These are phyloP conservation scores for Argentina anserina DNA, from an alignment of 306 rosid genomes.

Conservation along the genomic window DNA sequence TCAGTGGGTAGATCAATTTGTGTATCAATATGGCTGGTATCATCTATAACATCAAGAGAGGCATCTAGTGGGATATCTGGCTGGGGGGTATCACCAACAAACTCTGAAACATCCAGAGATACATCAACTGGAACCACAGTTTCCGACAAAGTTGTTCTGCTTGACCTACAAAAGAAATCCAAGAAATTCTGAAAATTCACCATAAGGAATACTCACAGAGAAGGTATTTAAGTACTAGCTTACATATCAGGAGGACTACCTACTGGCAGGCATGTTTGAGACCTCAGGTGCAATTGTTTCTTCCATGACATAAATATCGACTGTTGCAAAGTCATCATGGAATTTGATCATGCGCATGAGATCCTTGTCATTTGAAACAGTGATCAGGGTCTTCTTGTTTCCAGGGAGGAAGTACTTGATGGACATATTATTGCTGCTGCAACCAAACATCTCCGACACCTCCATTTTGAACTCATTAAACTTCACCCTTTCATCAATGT, in stretches of 20 bases:
- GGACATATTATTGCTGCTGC: constrained; percentile 40
- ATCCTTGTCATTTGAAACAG: constrained; percentile 95
- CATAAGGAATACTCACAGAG: constrained; percentile 16
- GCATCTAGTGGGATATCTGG: constrained; percentile 35
- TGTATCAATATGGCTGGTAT: constrained; percentile 46
- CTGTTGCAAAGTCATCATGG: constrained; percentile 54
- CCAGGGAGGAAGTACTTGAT: constrained; percentile 91
- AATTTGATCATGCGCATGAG: constrained; percentile 84
- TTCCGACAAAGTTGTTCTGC: constrained; percentile 97
- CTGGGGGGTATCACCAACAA: constrained; percentile 42
- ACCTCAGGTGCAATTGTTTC: constrained; percentile 53
- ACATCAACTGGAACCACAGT: constrained; percentile 55
- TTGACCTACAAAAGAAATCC: constrained; percentile 58
- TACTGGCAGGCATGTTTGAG: constrained; percentile 86
- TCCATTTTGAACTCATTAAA: constrained; percentile 71
- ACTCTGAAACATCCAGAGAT: constrained; percentile 30
- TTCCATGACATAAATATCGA: constrained; percentile 65
- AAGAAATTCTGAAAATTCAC: constrained; percentile 23
- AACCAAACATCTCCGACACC: constrained; percentile 75
- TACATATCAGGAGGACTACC: constrained; percentile 65
- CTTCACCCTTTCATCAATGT: constrained; percentile 67
- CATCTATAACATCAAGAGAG: constrained; percentile 44
- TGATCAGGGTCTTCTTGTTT: constrained; percentile 81
- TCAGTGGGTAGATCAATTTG: constrained; percentile 44
- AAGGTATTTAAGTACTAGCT: constrained; percentile 18